Evolutionary conservation across 495 filamentous ascomycete species (phyloP).

Genomic region (Clohesyomyces aquaticus): DNA sequence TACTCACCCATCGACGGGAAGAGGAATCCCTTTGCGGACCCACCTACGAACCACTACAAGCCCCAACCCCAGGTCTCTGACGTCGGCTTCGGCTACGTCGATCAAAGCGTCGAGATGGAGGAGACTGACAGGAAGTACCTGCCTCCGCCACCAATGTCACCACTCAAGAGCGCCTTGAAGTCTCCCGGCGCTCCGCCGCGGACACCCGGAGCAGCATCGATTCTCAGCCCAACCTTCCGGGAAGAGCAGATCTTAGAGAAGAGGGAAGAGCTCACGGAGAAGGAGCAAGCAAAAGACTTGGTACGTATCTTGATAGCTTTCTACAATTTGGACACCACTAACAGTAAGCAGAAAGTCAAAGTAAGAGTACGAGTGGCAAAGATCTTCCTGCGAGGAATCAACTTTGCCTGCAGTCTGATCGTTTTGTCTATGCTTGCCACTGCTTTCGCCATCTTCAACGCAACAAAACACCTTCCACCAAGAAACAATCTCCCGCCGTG

Average conservation of each 20-base stretch:
- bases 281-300: slow-evolving; percentile 80
- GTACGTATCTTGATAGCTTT: slow-evolving; percentile 56
- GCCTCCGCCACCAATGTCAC: slow-evolving; percentile 59
- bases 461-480: slow-evolving; percentile 70
- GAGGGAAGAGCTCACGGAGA: slow-evolving; percentile 74
- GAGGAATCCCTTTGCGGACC: slow-evolving; percentile 72
- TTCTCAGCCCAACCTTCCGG: slow-evolving; percentile 84
- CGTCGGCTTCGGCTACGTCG: slow-evolving; percentile 91
- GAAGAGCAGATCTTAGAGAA: slow-evolving; percentile 85
- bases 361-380: slow-evolving; percentile 90
- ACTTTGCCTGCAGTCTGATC: slow-evolving; percentile 95
- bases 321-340: not conserved
- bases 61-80: slow-evolving; percentile 74
- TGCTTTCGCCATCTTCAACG: slow-evolving; percentile 86
- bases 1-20: slow-evolving; percentile 77
- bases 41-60: slow-evolving; percentile 59
- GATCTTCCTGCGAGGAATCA: slow-evolving; percentile 87
- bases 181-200: slow-evolving; percentile 77
- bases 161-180: slow-evolving; percentile 81
- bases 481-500: slow-evolving; percentile 82
- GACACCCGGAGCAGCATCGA: slow-evolving; percentile 50
- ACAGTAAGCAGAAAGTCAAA: slow-evolving; percentile 80
- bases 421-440: slow-evolving; percentile 84
- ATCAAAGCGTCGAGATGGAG: slow-evolving; percentile 54
- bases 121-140: slow-evolving; percentile 48